These are phyloP conservation scores for Myriosclerotinia scirpicola DNA, from an alignment of 2,329 filamentous ascomycete genomes.

Conservation along the genomic window DNA sequence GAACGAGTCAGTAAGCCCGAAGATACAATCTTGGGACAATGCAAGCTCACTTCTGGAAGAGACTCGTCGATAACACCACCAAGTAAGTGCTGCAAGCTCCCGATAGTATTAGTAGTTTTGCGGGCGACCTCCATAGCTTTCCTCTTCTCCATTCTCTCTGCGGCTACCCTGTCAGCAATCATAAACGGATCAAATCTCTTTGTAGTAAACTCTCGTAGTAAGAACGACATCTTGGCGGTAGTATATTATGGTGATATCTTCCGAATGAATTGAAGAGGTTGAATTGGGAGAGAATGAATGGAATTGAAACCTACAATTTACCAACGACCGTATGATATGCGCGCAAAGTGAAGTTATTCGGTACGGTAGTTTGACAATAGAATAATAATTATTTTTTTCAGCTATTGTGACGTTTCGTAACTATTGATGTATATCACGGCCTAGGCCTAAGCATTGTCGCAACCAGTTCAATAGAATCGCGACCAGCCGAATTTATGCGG, in stretches of 20 bases:
- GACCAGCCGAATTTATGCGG: conserved; percentile 12
- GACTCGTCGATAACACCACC: conserved; percentile 10
- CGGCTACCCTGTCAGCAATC: conserved; percentile 4
- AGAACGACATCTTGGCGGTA: conserved; percentile 4
- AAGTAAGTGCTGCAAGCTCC: conserved; percentile 6
- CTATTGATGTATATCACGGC: conserved; percentile 32
- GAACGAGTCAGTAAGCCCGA: conserved; percentile 10
- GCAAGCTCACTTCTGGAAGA: conserved; percentile 23
- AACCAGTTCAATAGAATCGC: conserved; percentile 24
- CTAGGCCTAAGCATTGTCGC: conserved; percentile 36
- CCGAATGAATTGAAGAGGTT: not conserved
- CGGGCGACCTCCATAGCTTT: conserved; percentile 7
- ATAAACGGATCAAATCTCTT: not conserved
- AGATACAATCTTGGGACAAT: not conserved
- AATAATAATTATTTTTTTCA: not conserved
- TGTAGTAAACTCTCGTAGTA: not conserved
- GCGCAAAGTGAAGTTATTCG: conserved; percentile 11
- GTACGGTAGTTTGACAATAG: conserved; percentile 3
- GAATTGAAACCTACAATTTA: conserved; percentile 3
- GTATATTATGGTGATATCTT: not conserved
- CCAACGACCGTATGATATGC: not conserved
- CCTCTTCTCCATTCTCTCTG: conserved; percentile 19
- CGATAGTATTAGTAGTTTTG: conserved; percentile 14
- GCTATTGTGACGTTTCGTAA: conserved; percentile 22
- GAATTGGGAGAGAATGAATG: not conserved